phyloP scores from a whole-genome alignment of 495 filamentous ascomycete genomes.

The Chaetomidium leptoderma region DNA sequence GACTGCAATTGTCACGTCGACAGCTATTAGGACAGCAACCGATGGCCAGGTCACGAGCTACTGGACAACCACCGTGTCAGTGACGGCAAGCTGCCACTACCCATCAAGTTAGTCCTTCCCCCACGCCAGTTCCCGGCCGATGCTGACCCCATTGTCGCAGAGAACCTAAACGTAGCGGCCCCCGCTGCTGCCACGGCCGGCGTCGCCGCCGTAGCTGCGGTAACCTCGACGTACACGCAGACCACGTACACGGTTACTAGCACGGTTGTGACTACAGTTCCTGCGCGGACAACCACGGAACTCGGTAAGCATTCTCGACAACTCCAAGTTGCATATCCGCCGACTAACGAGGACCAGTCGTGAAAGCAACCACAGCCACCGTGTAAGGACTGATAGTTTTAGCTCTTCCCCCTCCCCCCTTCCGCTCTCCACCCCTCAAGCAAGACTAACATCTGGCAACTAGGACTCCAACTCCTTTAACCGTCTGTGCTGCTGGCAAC shows the following conservation, averaged over 20 bases:
- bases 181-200: slow-evolving; percentile 23
- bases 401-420: background rate
- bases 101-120: slow-evolving; percentile 21
- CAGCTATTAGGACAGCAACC: slow-evolving; percentile 36
- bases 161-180: slow-evolving; percentile 11
- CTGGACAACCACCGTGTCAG: slow-evolving; percentile 33
- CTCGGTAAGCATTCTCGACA: slow-evolving; percentile 27
- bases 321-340: background rate
- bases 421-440: background rate
- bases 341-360: slow-evolving; percentile 26
- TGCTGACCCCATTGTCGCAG: slow-evolving; percentile 17
- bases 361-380: slow-evolving; percentile 38
- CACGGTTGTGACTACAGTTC: slow-evolving; percentile 34
- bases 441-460: background rate
- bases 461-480: slow-evolving; percentile 39
- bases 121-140: too few relatives aligned
- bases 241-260: slow-evolving; percentile 42
- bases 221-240: slow-evolving; percentile 40
- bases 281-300: slow-evolving; percentile 37
- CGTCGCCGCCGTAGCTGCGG: slow-evolving; percentile 29
- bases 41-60: slow-evolving; percentile 35
- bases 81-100: slow-evolving; percentile 38
- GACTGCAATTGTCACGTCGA: slow-evolving; percentile 33
- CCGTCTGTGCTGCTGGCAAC: slow-evolving; percentile 31
- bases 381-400: slow-evolving; percentile 30